phyloP scores from a whole-genome alignment of 2,329 filamentous ascomycete species.

The Paecilomyces dactylethromorphus region DNA sequence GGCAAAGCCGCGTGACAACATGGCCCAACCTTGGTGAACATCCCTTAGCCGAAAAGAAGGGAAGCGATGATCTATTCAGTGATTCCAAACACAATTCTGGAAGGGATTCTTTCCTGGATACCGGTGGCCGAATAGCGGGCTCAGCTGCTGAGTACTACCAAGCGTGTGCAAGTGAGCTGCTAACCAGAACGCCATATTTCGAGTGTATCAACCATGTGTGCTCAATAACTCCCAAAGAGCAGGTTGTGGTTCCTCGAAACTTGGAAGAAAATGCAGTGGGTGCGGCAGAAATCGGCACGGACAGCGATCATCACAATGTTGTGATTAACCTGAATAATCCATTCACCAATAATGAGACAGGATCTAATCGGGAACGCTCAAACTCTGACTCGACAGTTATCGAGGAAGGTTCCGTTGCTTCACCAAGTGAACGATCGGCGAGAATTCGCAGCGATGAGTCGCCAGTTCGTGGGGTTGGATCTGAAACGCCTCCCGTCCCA shows the following conservation, averaged over 20 bases:
- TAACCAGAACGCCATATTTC: conserved; percentile 35
- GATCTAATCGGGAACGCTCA: conserved; percentile 6
- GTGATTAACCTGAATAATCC: conserved; percentile 10
- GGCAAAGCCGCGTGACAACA: conserved; percentile 7
- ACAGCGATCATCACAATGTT: not conserved
- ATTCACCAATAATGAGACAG: conserved; percentile 10
- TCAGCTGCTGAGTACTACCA: conserved; percentile 38
- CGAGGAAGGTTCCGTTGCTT: conserved; percentile 21
- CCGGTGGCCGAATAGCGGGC: conserved; percentile 19
- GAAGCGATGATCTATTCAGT: not conserved
- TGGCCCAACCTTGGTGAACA: conserved; percentile 14
- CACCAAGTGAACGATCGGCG: conserved; percentile 21
- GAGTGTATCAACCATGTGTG: conserved; percentile 39
- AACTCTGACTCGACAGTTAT: conserved; percentile 18
- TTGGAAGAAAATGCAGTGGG: conserved; percentile 9
- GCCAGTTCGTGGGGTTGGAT: conserved; percentile 9
- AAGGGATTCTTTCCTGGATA: not conserved
- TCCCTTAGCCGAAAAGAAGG: conserved; percentile 10
- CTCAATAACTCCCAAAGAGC: conserved; percentile 24
- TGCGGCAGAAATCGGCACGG: conserved; percentile 8
- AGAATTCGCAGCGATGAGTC: not conserved
- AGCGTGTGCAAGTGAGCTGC: conserved; percentile 39
- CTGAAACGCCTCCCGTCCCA: not conserved
- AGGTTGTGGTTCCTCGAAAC: conserved; percentile 6
- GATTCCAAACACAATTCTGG: not conserved